Percentiles rank a stretch among this genome's conserved stretches.
Evolutionary conservation across 148 eudicot species (phyloP).

Genomic region (Cornus kousa): DNA sequence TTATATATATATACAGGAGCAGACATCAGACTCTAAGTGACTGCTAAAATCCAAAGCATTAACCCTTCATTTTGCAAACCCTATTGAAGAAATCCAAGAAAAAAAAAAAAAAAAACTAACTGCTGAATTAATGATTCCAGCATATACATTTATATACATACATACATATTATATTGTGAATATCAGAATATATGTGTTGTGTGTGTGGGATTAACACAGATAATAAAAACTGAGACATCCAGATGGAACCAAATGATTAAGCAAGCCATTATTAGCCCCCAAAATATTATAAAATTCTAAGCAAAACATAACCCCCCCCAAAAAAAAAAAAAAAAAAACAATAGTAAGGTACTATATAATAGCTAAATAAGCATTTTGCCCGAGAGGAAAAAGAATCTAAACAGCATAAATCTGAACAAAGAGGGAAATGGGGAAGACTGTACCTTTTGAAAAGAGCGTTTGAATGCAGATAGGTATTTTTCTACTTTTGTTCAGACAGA

Average conservation of each 20-base stretch:
- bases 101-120: background rate
- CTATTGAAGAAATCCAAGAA: background rate
- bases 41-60: background rate
- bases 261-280: background rate
- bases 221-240: too few relatives aligned
- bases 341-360: too few relatives aligned
- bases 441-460: constrained; percentile 5
- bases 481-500: background rate
- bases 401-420: background rate
- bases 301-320: too few relatives aligned
- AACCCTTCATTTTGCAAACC: background rate
- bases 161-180: too few relatives aligned
- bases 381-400: too few relatives aligned
- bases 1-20: background rate
- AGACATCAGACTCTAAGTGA: background rate
- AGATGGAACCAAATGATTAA: too few relatives aligned
- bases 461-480: background rate
- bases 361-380: too few relatives aligned
- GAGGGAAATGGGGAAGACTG: background rate
- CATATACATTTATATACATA: too few relatives aligned
- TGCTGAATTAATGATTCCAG: background rate
- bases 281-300: too few relatives aligned
- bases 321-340: background rate
- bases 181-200: too few relatives aligned
- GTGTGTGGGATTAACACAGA: too few relatives aligned